Conservation (phyloP, 108 stramenopile species). For the Aurantiochytrium sp. region DNA sequence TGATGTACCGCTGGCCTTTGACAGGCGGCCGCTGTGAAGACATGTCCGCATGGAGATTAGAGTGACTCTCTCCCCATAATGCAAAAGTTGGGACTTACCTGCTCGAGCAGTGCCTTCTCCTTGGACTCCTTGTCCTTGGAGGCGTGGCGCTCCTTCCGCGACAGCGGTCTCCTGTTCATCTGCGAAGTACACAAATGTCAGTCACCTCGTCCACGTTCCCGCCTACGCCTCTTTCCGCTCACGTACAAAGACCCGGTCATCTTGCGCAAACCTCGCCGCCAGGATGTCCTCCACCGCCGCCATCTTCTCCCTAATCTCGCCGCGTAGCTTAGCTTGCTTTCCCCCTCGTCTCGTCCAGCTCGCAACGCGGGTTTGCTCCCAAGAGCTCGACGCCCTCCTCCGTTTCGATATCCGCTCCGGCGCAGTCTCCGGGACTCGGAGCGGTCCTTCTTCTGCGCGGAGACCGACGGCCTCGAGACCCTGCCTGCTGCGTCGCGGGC, state of each 20-base stretch:
- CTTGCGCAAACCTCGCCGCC: constrained; percentile 17
- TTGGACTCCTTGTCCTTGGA: constrained; percentile 24
- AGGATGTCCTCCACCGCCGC: not conserved
- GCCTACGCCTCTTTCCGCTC: not conserved
- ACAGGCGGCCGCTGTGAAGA: not conserved
- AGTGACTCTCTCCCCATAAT: too few relatives aligned
- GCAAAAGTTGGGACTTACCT: not conserved
- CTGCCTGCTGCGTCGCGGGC: too few relatives aligned
- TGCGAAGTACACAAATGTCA: not conserved
- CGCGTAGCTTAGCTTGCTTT: too few relatives aligned
- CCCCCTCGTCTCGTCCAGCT: too few relatives aligned
- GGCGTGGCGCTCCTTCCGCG: not conserved
- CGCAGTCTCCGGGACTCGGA: too few relatives aligned
- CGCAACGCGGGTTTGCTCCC: too few relatives aligned
- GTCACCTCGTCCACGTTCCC: not conserved
- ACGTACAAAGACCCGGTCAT: constrained; percentile 14
- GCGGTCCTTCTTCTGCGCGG: too few relatives aligned
- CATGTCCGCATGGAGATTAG: too few relatives aligned
- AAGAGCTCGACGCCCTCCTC: too few relatives aligned
- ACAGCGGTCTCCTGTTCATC: not conserved
- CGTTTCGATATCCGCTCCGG: too few relatives aligned
- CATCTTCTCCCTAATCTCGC: not conserved
- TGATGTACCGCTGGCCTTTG: not conserved
- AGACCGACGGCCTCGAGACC: too few relatives aligned
- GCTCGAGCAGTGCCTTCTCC: not conserved